These are phyloP conservation scores for Cladosporium cucumerinum DNA, from an alignment of 2,329 filamentous ascomycete species.

Conservation along the genomic window DNA sequence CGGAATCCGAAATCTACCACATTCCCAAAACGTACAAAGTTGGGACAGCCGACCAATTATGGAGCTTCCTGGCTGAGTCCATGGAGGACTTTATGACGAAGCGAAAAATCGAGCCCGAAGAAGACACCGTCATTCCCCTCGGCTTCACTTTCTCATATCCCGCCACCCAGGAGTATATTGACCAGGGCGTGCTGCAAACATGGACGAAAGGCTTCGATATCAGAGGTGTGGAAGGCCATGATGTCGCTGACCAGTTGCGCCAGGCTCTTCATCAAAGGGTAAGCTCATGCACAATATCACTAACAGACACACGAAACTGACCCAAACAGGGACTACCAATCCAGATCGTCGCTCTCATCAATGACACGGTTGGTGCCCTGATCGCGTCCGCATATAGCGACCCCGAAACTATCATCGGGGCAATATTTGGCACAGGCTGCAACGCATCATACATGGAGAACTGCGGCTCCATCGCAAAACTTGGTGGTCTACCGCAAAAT, in stretches of 20 bases:
- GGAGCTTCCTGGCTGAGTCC: constrained; percentile 93
- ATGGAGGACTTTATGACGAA: constrained; percentile 87
- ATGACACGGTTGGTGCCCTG: constrained; percentile 88
- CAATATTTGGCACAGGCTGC: constrained; percentile 90
- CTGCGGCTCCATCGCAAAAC: constrained; percentile 76
- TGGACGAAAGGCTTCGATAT: constrained; percentile 99
- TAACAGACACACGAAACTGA: constrained; percentile 18
- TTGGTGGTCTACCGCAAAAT: constrained; percentile 71
- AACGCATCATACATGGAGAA: constrained; percentile 94
- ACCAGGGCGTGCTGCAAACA: constrained; percentile 85
- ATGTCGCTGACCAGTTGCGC: constrained; percentile 87
- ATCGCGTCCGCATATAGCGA: constrained; percentile 90
- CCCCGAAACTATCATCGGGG: constrained; percentile 77
- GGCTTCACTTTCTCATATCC: constrained; percentile 98
- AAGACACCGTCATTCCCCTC: constrained; percentile 67
- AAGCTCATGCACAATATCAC: constrained; percentile 22
- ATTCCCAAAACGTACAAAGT: constrained; percentile 94
- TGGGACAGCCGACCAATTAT: constrained; percentile 79
- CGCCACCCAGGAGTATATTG: constrained; percentile 87
- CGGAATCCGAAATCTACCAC: constrained; percentile 93
- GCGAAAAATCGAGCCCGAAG: constrained; percentile 64
- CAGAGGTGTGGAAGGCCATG: constrained; percentile 81
- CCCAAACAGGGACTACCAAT: constrained; percentile 69
- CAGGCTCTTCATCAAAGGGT: constrained; percentile 70
- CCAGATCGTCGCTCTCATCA: constrained; percentile 80